Evolutionary conservation across 2,329 filamentous ascomycete genomes (phyloP).

Genomic region (Metarhizium album): DNA sequence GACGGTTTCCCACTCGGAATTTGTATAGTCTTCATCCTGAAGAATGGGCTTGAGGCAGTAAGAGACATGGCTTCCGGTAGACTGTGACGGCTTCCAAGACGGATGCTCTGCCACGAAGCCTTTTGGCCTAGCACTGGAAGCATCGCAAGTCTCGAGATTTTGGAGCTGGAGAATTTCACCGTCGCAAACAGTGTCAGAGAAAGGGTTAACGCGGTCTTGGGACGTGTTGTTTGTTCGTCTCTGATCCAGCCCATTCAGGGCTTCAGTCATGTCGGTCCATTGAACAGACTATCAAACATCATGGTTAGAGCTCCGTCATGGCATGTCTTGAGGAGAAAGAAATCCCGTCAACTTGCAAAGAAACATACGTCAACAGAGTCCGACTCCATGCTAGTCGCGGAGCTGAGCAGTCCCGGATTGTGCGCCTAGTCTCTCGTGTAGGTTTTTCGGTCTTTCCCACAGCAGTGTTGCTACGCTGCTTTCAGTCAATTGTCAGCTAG

Average conservation of each 20-base stretch:
- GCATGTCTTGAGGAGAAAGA: background rate
- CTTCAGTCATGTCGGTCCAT: constrained; percentile 3
- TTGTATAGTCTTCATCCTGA: constrained; percentile 10
- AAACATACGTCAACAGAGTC: constrained; percentile 2
- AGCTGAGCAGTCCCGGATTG: background rate
- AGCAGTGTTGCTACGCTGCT: background rate
- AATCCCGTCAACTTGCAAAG: too few relatives aligned
- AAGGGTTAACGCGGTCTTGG: background rate
- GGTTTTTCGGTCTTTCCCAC: background rate
- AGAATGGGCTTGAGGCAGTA: background rate
- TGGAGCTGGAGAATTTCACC: constrained; percentile 4
- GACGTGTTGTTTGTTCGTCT: background rate
- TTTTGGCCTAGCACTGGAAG: background rate
- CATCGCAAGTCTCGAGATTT: background rate
- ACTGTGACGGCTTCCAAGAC: background rate
- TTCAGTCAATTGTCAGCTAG: background rate
- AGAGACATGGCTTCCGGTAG: constrained; percentile 1
- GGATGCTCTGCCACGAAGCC: constrained; percentile 6
- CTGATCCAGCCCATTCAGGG: background rate
- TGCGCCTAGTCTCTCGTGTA: background rate
- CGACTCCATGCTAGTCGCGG: background rate
- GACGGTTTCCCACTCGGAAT: constrained; percentile 22
- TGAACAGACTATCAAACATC: constrained; percentile 1
- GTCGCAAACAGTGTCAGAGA: constrained; percentile 6
- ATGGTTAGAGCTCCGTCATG: background rate